Evolutionary conservation across 129 eudicot species (phyloP).

Genomic region (Flaveria sonorensis): DNA sequence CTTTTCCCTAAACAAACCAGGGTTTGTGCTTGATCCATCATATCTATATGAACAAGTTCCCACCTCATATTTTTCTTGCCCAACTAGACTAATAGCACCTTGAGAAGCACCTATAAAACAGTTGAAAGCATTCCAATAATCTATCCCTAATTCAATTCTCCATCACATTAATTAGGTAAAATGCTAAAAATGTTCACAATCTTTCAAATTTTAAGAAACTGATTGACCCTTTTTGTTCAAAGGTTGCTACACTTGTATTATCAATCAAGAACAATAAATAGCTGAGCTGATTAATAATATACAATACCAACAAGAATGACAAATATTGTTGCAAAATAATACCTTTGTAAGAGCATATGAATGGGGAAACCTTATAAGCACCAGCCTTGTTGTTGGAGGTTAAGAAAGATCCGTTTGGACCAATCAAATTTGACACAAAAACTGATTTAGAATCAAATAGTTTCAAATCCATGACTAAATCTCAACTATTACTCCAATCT

Average conservation of each 20-base stretch:
- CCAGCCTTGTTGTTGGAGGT: constrained; percentile 33
- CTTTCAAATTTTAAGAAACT: neutral
- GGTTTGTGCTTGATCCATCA: constrained; percentile 47
- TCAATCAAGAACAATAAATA: no score
- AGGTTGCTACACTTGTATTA: neutral
- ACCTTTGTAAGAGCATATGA: constrained; percentile 68
- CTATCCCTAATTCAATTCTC: neutral
- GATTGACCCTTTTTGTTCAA: neutral
- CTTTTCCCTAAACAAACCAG: constrained; percentile 38
- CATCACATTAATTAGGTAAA: neutral
- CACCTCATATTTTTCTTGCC: constrained; percentile 38
- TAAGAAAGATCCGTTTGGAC: constrained; percentile 41
- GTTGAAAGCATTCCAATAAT: neutral
- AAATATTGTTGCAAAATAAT: neutral
- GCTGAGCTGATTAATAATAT: no score
- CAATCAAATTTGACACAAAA: constrained; percentile 33
- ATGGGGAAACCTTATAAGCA: constrained; percentile 23
- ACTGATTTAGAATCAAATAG: constrained; percentile 38
- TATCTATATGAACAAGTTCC: constrained; percentile 43
- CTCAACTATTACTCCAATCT: constrained; percentile 24
- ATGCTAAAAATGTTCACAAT: neutral
- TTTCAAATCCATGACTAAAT: constrained; percentile 50
- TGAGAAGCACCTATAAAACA: constrained; percentile 18
- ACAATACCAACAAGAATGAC: neutral
- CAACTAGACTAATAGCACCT: constrained; percentile 31